A percentile compares a stretch with the other conserved stretches of the same genome.
Conservation (phyloP, 129 eudicot species). For the Flaveria brownii region DNA sequence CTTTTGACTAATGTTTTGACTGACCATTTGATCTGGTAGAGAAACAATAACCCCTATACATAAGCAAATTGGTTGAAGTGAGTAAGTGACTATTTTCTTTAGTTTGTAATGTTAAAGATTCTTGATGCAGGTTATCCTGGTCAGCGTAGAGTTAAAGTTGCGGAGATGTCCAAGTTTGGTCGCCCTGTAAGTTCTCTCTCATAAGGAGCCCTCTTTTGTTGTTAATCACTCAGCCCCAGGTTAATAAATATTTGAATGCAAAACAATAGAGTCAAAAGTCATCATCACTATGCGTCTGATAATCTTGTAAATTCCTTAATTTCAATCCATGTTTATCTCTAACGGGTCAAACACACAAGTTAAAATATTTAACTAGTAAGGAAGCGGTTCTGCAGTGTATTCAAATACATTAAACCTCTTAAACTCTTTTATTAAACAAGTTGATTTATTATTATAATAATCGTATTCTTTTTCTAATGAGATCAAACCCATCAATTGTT, state of each 20-base stretch:
- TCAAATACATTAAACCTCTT: neutral
- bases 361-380: neutral
- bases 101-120: slow-evolving; percentile 9
- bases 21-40: neutral
- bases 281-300: neutral
- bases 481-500: neutral
- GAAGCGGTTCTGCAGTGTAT: neutral
- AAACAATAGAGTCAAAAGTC: neutral
- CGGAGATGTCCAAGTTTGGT: slow-evolving; percentile 77
- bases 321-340: neutral
- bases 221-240: neutral
- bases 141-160: slow-evolving; percentile 61
- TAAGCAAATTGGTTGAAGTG: slow-evolving; percentile 1
- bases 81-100: neutral
- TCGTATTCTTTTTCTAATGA: neutral
- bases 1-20: neutral
- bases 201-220: neutral
- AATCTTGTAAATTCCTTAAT: neutral
- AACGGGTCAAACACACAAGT: neutral
- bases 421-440: neutral
- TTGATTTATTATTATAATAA: neutral
- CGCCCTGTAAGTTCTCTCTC: slow-evolving; percentile 56
- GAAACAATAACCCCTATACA: neutral
- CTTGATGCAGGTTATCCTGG: slow-evolving; percentile 69
- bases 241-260: neutral